A percentile compares a stretch with the other conserved stretches of the same genome.
Conservation (phyloP, 768 basidiomycete species). For the Leccinum subgranulosum region DNA sequence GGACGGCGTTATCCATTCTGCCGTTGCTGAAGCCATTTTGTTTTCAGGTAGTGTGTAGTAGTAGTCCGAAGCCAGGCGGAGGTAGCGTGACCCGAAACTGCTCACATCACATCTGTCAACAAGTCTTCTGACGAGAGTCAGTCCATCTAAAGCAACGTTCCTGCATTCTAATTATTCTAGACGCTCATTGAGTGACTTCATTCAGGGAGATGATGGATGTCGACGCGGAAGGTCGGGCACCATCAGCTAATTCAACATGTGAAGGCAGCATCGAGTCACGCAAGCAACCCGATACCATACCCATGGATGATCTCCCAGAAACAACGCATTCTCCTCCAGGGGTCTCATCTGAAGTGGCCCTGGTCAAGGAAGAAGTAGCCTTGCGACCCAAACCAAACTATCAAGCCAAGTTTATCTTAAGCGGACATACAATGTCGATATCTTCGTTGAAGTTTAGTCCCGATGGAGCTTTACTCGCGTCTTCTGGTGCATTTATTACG, state of each 20-base stretch:
- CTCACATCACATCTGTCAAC: not conserved
- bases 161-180: not conserved
- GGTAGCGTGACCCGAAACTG: constrained; percentile 8
- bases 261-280: constrained; percentile 3
- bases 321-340: not conserved
- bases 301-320: constrained; percentile 4
- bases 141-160: not conserved
- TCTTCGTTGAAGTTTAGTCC: constrained; percentile 89
- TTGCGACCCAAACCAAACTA: constrained; percentile 44
- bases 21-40: constrained; percentile 35
- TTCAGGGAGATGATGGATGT: constrained; percentile 12
- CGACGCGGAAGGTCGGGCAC: constrained; percentile 4
- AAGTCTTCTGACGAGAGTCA: not conserved
- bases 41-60: constrained; percentile 6
- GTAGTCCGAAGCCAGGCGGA: not conserved
- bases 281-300: constrained; percentile 8
- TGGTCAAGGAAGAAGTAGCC: not conserved
- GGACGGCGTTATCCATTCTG: constrained; percentile 70
- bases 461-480: constrained; percentile 77
- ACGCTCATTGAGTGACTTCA: not conserved
- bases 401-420: constrained; percentile 56
- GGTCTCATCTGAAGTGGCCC: not conserved
- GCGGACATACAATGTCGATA: constrained; percentile 80
- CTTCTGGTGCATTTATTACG: constrained; percentile 60
- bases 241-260: not conserved